Base-by-base conservation (phyloP, 1,284 basidiomycete species). In the Ceratobasidium sp. region DNA sequence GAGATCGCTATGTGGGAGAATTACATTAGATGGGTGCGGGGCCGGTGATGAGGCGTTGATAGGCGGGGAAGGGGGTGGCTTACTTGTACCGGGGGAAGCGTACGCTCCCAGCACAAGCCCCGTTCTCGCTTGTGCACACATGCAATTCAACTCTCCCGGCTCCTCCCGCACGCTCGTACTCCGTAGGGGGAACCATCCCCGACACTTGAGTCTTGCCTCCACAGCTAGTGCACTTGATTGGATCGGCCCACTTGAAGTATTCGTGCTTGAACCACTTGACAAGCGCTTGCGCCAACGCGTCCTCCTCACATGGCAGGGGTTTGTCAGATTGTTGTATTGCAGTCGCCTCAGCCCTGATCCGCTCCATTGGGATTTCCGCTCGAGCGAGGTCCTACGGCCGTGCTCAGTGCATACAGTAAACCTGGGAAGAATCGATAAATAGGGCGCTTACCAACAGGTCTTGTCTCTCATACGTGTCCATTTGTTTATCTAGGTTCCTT, bases 211-310 rank as follows among this genome's bases (percentile, higher is more conserved):
- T 85, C 14, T 69, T 50, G 0, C 80, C 80, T 0, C 76, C 74
- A 73, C 85, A 86, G 4, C 7, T 27, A 0, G 80, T 75, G 72
- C 85, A 86, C 27, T 78, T 80, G 69, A 86, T 82, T 1, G 85
- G 85, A 76, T 86, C 85, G 14, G 82, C 80, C 85, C 85, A 86
- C 56, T 78, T 79, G 79, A 86, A 84, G 77, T 81, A 86, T 48
- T 78, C 75, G 17, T 78, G 64, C 76, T 85, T 85, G 80, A 86
- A 86, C 85, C 85, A 86, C 56, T 79, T 75, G 15, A 84, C 84
- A 8, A 85, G 79, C 1, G 80, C 80, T 33, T 84, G 79, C 0
- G 84, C 85, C 15, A 81, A 75, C 5, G 78, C 79, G 73, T 82
- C 81, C 73, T 82, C 80, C 47, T 78, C 78, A 19, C 77, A 76